Base-by-base conservation (phyloP, 176 grass and related monocot genomes). In the Saccharum officinarum region DNA sequence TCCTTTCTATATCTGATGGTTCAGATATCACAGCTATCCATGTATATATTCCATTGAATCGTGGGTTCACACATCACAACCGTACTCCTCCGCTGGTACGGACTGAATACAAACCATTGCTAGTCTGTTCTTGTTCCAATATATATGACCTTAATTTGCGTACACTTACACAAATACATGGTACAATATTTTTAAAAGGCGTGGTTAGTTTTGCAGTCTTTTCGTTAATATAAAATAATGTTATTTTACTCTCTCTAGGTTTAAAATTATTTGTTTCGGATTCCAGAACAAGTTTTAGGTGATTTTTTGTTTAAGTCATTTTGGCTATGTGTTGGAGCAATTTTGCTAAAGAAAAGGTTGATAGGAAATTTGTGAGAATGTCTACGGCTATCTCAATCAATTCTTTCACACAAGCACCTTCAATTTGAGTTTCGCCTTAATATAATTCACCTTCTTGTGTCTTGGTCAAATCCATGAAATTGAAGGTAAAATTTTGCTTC, bases 31-130 rank as follows among this genome's bases (percentile, higher is more conserved):
- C 67, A 71, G 81, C 8, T 20, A 61, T 71, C 33, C 5, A 36
- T 34, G n/a, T 34, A 34, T 69, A 76, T 68, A 88, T 84, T 88
- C 87, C 37, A 0, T 59, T 66, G 44, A 64, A 64, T 11, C 37
- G 25, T 46, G 57, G 44, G 36, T 84, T 88, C 87, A 85, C 46
- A 49, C 80, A 16, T 28, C 28, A 36, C 46, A 42, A 50, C 71
- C 14, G 14, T 76, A 61, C 6, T 28, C 12, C 71, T 30, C 7
- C 41, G 41, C 34, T 36, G 34, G 34, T 36, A 36, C 34, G 34
- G 34, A 36, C 34, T 36, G 34, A 36, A 36, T 4, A 36, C 34
- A 36, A 36, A 36, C 34, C 34, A 36, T 36, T 36, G 33, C 0
- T 12, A 46, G 45, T 46, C 15, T 69, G 18, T 7, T 40, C 36